phyloP scores from a whole-genome alignment of 2,329 filamentous ascomycete genomes.

The Malbranchea zuffiana region DNA sequence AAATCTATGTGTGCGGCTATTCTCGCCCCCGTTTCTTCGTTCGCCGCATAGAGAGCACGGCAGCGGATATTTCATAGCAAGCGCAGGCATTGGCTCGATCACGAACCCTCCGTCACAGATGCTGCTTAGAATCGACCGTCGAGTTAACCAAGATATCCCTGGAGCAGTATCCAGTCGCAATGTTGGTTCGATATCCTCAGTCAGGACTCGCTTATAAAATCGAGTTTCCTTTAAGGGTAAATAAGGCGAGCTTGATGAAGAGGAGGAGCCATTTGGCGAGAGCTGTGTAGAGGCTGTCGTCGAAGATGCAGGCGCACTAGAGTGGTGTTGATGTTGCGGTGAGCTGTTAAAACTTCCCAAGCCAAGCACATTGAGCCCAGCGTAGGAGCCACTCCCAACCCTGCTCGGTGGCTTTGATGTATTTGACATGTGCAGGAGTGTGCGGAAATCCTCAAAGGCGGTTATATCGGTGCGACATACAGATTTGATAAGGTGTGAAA shows the following conservation, averaged over 20 bases:
- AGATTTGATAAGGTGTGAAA: constrained; percentile 72
- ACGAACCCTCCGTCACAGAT: constrained; percentile 77
- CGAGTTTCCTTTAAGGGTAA: constrained; percentile 71
- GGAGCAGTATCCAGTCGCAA: constrained; percentile 80
- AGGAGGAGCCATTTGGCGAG: constrained; percentile 23
- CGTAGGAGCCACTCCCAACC: constrained; percentile 60
- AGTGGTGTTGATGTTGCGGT: constrained; percentile 22
- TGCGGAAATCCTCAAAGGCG: constrained; percentile 75
- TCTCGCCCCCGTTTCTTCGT: constrained; percentile 55
- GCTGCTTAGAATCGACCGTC: constrained; percentile 69
- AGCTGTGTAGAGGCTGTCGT: constrained; percentile 44
- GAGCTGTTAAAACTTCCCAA: constrained; percentile 36
- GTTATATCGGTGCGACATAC: constrained; percentile 71
- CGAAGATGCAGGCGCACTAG: constrained; percentile 52
- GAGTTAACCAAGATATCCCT: constrained; percentile 84
- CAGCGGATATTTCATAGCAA: constrained; percentile 41
- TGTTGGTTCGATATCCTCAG: constrained; percentile 90
- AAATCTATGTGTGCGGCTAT: constrained; percentile 77
- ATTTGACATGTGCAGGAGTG: constrained; percentile 59
- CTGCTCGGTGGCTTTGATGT: constrained; percentile 53
- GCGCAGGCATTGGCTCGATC: constrained; percentile 71
- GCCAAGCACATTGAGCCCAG: constrained; percentile 50
- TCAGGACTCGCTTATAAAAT: constrained; percentile 82
- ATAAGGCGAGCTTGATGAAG: constrained; percentile 35
- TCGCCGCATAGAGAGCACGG: constrained; percentile 88